A percentile compares a stretch with the other conserved stretches of the same genome.
Conservation (phyloP, 208 protist species). For the Novymonas esmeraldas region DNA sequence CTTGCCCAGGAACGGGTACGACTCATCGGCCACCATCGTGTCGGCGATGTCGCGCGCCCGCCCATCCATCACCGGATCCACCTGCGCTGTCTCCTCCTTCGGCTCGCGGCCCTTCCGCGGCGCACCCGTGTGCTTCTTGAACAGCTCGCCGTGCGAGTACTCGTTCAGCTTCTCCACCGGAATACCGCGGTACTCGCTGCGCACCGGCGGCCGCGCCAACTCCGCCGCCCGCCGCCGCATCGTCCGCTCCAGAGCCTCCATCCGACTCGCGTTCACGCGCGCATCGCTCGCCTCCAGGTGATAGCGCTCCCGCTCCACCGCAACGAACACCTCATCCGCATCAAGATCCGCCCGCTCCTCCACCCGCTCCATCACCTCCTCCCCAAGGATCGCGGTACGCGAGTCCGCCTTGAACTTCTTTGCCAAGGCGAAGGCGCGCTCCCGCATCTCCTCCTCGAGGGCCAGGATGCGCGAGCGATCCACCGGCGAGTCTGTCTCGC, state of each 20-base stretch:
- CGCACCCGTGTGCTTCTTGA: slow-evolving; percentile 26
- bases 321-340: slow-evolving; percentile 47
- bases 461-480: background rate
- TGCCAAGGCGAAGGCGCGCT: slow-evolving; percentile 39
- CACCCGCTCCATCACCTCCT: slow-evolving; percentile 46
- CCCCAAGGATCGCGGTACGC: slow-evolving; percentile 5
- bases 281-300: slow-evolving; percentile 41
- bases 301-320: slow-evolving; percentile 54
- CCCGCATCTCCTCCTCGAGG: slow-evolving; percentile 45
- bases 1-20: slow-evolving; percentile 60
- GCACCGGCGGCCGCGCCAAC: slow-evolving; percentile 31
- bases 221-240: slow-evolving; percentile 24
- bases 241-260: slow-evolving; percentile 27
- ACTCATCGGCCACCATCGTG: slow-evolving; percentile 51
- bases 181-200: slow-evolving; percentile 33
- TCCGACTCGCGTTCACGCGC: slow-evolving; percentile 31
- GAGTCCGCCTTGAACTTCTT: slow-evolving; percentile 10
- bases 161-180: slow-evolving; percentile 33
- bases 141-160: slow-evolving; percentile 26
- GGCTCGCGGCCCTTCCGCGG: slow-evolving; percentile 10
- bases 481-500: accelerated
- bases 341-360: slow-evolving; percentile 56
- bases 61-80: slow-evolving; percentile 45
- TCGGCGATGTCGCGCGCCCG: slow-evolving; percentile 40
- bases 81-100: slow-evolving; percentile 12